These are phyloP conservation scores for Beta macrorhiza DNA, from an alignment of 179 eudicot genomes.

Conservation along the genomic window DNA sequence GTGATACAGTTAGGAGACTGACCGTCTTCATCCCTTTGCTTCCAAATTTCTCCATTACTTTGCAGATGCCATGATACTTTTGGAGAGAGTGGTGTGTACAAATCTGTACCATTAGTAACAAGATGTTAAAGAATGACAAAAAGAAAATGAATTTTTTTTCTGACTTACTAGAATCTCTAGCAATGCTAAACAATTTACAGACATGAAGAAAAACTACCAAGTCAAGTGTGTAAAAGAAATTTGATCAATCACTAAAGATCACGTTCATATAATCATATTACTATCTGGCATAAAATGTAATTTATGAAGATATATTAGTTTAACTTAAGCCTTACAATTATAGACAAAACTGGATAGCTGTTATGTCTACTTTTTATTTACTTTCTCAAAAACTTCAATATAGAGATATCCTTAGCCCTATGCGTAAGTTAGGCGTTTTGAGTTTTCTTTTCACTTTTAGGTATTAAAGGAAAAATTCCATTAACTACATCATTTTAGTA, in stretches of 20 bases:
- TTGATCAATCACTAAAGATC: neutral
- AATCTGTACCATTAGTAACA: slow-evolving; percentile 35
- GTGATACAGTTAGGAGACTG: slow-evolving; percentile 52
- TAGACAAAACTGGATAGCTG: no score
- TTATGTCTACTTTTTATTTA: no score
- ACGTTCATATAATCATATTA: neutral
- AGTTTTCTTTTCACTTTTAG: neutral
- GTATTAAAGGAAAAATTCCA: neutral
- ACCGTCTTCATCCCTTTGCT: slow-evolving; percentile 62
- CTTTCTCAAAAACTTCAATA: no score
- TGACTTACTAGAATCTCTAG: neutral
- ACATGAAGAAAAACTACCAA: neutral
- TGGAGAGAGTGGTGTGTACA: slow-evolving; percentile 62
- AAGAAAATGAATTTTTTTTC: neutral
- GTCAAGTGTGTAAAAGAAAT: neutral
- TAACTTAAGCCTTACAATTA: no score
- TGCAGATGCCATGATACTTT: slow-evolving; percentile 74
- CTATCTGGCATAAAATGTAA: neutral
- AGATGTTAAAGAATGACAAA: neutral
- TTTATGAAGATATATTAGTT: no score
- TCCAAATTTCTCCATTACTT: slow-evolving; percentile 77
- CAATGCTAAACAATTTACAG: neutral
- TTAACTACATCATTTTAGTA: neutral
- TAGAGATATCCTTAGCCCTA: no score
- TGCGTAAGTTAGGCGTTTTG: neutral